Base-by-base conservation (phyloP, 2,329 filamentous ascomycete species). In the Xylariaceae sp. region DNA sequence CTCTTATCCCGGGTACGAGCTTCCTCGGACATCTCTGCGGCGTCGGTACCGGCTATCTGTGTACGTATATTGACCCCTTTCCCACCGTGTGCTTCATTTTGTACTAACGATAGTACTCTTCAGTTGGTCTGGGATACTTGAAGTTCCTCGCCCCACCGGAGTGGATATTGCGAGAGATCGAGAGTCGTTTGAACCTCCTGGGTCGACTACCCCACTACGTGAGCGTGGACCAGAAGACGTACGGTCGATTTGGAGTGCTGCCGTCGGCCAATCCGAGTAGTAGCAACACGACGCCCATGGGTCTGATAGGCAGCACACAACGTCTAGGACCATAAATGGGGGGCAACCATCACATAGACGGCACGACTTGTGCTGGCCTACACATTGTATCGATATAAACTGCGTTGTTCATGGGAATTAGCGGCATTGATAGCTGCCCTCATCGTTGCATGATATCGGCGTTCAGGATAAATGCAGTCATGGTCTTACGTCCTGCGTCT, bases 201-300 rank as follows among this genome's bases (percentile, higher is more conserved):
- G 89, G 86, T 17, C 82, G 91, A 60, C 76, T 97, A 30, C 93
- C 93, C 50, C 90, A 96, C 75, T 97, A 96, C 70, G 88, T 97
- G 52, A 95, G 90, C 58, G 87, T 97, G 13, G 93, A 97, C 70
- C 92, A 96, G 75, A 97, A 96, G 80, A 96, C 90, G 4, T 96
- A 93, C 70, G 93, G 93, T 6, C 83, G 93, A 56, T 97, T 96
- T 69, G 93, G 93, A 1, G 89, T 97, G 11, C 77, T 97, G 58
- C 93, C 92, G 2, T 81, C 85, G 1, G 78, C 69, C 65, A 70
- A 70, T 47, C 72, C 74, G 57, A 71, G 74, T 17, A 68, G 74
- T 15, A 68, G 74, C 51, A 71, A 75, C 5, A 76, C 78, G 63
- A 73, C 80, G 13, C 77, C 81, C 1, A 78, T 88, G 66, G 85